Evolutionary conservation across 345 rosid species (phyloP).

Genomic region (Pseudoturritis turrita): DNA sequence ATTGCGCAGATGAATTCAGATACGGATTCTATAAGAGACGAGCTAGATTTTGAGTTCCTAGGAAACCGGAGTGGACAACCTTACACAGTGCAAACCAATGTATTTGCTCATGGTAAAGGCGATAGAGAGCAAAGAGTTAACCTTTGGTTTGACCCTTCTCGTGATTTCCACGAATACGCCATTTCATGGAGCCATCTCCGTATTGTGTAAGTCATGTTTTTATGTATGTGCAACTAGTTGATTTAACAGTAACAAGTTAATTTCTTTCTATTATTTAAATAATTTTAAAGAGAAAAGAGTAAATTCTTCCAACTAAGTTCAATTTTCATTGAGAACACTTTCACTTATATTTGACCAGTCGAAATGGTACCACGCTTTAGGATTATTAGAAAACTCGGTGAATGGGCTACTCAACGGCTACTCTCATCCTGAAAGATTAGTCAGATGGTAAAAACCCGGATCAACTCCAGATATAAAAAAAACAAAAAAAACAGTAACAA

Average conservation of each 20-base stretch:
- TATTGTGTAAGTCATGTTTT: slow-evolving; percentile 52
- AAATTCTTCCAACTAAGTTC: too few species aligned
- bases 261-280: too few species aligned
- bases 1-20: slow-evolving; percentile 30
- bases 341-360: too few species aligned
- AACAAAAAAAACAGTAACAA: slow-evolving; percentile 2
- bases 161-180: slow-evolving; percentile 60
- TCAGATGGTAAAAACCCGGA: too few species aligned
- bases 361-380: too few species aligned
- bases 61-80: slow-evolving; percentile 39
- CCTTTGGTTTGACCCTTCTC: slow-evolving; percentile 92
- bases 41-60: slow-evolving; percentile 31
- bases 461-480: too few species aligned
- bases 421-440: too few species aligned
- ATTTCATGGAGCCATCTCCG: slow-evolving; percentile 72
- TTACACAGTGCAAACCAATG: slow-evolving; percentile 33
- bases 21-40: slow-evolving; percentile 30
- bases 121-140: slow-evolving; percentile 47
- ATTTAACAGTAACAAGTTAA: slow-evolving; percentile 1
- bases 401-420: too few species aligned
- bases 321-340: too few species aligned
- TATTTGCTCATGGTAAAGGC: slow-evolving; percentile 31
- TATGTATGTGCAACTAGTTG: background rate
- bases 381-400: too few species aligned
- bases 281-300: too few species aligned